These are phyloP conservation scores for Penicillium salamii DNA, from an alignment of 495 filamentous ascomycete genomes.

Conservation along the genomic window DNA sequence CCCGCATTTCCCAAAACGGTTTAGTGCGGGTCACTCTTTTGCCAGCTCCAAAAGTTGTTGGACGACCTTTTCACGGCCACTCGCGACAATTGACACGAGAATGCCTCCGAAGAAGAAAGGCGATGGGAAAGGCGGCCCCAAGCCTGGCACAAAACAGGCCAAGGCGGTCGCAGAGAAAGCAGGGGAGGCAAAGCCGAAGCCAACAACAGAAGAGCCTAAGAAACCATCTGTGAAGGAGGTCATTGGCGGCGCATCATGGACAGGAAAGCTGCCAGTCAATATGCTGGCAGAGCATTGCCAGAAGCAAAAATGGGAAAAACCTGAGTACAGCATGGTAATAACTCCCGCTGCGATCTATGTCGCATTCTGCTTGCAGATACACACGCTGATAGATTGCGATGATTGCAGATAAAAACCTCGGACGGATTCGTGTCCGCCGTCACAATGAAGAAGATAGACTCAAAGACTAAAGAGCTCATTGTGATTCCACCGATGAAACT, in stretches of 20 bases:
- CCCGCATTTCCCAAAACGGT: constrained; percentile 30
- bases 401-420: constrained; percentile 42
- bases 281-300: constrained; percentile 92
- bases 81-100: constrained; percentile 8
- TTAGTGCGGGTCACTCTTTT: constrained; percentile 33
- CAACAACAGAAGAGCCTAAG: constrained; percentile 57
- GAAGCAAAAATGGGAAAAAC: constrained; percentile 91
- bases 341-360: neutral
- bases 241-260: constrained; percentile 96
- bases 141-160: constrained; percentile 45
- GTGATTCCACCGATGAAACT: constrained; percentile 76
- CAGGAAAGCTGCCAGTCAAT: constrained; percentile 91
- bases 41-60: constrained; percentile 14
- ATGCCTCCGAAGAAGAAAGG: constrained; percentile 47
- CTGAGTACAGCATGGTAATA: constrained; percentile 77
- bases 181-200: constrained; percentile 35
- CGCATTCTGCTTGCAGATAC: neutral
- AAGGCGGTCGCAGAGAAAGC: constrained; percentile 40
- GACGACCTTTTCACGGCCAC: neutral
- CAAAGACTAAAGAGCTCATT: constrained; percentile 75
- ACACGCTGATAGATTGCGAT: constrained; percentile 11
- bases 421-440: constrained; percentile 77
- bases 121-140: constrained; percentile 40
- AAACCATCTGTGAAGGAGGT: constrained; percentile 80
- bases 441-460: constrained; percentile 71